Evolutionary conservation across 305 asterid species (phyloP), one percentile per base, ranked within the genome.

Genomic region (Fraxinus velutina): DNA sequence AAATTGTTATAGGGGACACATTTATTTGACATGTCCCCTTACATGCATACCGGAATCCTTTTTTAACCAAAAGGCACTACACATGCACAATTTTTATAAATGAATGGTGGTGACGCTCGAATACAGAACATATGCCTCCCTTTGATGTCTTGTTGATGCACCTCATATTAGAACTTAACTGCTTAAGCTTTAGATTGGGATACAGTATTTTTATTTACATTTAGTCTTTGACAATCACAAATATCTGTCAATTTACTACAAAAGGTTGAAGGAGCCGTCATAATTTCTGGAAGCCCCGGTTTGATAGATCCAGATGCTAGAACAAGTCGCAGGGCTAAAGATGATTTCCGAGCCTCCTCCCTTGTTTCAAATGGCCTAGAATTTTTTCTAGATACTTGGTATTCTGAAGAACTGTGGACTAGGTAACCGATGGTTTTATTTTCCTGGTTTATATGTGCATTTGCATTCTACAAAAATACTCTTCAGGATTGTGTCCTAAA

Each of bases 241-340:
- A 66, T 73, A 62, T 78, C 73, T 87, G 33, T 75, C 79, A 55
- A 29, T 81, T 72, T 75, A 22, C 29, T 34, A 37, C 12, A 24
- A 36, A 76, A 96, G 98, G 93, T 96, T 76, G 91, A 86, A 85
- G 90, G 91, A 85, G 98, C 98, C 73, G 89, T 92, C 79, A 88
- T 96, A 82, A 88, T 96, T 77, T 94, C 99, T 73, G 98, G 98
- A 86, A 91, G 98, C 88, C 98, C 98, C 0, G 99, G 98, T 66
- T 80, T 96, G 88, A 82, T 84, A 32, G 92, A 96, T 79, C 82
- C 85, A 21, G 84, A 88, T 32, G 96, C 91, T 17, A 92, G 97
- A 85, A 77, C 78, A 80, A 79, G 86, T 32, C 97, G 98, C 42
- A 86, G 82, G 84, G 97, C 93, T 21, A 92, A 89, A 87, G 99